Evolutionary conservation across 2,329 filamentous ascomycete species (phyloP).

Genomic region (Botrytis aclada): DNA sequence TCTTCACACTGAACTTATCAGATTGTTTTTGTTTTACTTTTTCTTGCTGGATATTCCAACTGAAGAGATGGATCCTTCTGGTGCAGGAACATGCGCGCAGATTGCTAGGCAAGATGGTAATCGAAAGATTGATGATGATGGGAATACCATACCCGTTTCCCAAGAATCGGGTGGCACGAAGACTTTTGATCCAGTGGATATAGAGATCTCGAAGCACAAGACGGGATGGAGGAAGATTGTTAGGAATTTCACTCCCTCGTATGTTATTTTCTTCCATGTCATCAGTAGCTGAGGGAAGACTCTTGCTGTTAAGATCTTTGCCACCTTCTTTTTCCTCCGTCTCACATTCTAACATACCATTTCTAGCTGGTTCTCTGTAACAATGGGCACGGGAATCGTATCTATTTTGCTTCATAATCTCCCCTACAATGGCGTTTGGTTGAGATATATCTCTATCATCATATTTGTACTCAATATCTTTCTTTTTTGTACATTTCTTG

Average conservation of each 20-base stretch:
- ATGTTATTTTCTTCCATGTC: conserved; percentile 31
- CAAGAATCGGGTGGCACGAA: background rate
- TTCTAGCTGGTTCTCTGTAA: conserved; percentile 56
- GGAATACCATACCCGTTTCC: background rate
- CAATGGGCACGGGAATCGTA: conserved; percentile 67
- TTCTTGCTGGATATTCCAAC: too few relatives aligned
- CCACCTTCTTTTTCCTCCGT: background rate
- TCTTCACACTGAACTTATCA: background rate
- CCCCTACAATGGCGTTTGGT: conserved; percentile 56
- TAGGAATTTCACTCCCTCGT: conserved; percentile 55
- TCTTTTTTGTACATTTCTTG: conserved; percentile 54
- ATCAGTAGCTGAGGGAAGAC: background rate
- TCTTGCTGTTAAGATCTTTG: background rate
- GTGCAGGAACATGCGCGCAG: background rate
- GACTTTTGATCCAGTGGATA: background rate
- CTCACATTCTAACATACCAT: background rate
- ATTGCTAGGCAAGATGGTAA: background rate
- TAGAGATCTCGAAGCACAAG: conserved; percentile 1
- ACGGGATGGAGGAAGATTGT: conserved; percentile 40
- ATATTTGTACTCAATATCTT: conserved; percentile 60
- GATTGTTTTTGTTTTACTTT: too few relatives aligned
- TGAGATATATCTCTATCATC: conserved; percentile 56
- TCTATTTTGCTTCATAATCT: conserved; percentile 60
- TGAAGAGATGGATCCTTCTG: conserved; percentile 3
- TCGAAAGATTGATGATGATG: background rate